Conservation (phyloP, 768 basidiomycete species). For the Boletus patriciae region DNA sequence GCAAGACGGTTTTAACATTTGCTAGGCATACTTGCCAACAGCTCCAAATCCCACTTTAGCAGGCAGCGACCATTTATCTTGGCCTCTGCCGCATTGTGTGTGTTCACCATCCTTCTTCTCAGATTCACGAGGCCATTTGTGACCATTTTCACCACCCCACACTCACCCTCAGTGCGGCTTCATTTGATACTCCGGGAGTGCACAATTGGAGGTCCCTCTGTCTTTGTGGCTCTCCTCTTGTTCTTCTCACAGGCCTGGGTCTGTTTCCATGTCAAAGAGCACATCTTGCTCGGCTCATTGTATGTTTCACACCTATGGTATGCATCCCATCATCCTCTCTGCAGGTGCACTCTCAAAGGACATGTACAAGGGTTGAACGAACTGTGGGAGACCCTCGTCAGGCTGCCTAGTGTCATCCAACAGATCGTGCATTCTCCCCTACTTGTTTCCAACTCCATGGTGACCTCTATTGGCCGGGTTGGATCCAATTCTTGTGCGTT, state of each 20-base stretch:
- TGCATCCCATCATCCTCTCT: constrained; percentile 1
- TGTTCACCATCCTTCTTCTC: constrained; percentile 72
- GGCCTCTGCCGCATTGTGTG: constrained; percentile 62
- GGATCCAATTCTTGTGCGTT: constrained; percentile 78
- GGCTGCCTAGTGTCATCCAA: constrained; percentile 71
- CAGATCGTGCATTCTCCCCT: constrained; percentile 62
- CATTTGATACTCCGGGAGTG: constrained; percentile 52
- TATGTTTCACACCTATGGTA: not conserved
- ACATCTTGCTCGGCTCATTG: constrained; percentile 44
- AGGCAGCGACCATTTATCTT: constrained; percentile 87
- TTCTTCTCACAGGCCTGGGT: constrained; percentile 67
- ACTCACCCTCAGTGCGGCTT: constrained; percentile 36
- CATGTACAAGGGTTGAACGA: constrained; percentile 48
- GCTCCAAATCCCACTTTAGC: constrained; percentile 80
- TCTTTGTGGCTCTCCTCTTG: constrained; percentile 49
- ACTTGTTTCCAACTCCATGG: constrained; percentile 1
- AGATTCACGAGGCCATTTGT: constrained; percentile 80
- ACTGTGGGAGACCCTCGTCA: constrained; percentile 69
- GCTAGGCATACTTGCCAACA: constrained; percentile 71
- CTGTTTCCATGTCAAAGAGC: constrained; percentile 64
- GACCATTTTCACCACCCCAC: constrained; percentile 38
- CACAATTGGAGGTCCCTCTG: constrained; percentile 76
- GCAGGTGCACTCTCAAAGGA: too few relatives aligned
- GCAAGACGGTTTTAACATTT: not conserved
- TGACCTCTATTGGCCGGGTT: constrained; percentile 47